phyloP scores from a whole-genome alignment of 2,329 filamentous ascomycete species.

The Cladosporium sp. region DNA sequence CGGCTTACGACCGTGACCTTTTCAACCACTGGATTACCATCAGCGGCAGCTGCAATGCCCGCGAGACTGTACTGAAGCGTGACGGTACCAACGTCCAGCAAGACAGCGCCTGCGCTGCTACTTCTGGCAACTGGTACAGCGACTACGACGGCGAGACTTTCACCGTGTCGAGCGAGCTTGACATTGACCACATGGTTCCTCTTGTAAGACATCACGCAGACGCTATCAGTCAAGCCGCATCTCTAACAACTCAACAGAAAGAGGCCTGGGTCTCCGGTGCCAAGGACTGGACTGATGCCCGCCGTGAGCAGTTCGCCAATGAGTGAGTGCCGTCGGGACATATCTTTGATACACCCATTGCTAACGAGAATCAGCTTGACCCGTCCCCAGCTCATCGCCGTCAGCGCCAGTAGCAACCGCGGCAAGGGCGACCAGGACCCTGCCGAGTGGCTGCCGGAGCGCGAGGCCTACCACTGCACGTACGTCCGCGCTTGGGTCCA shows the following conservation, averaged over 20 bases:
- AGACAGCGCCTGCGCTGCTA: conserved; percentile 55
- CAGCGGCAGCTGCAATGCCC: conserved; percentile 62
- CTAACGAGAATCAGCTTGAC: conserved; percentile 52
- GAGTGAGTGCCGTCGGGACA: conserved; percentile 14
- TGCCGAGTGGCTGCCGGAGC: conserved; percentile 68
- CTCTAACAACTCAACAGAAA: conserved; percentile 1
- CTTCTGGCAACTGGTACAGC: conserved; percentile 61
- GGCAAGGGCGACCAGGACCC: conserved; percentile 67
- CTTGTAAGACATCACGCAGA: conserved; percentile 37
- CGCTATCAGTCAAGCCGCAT: too few relatives aligned
- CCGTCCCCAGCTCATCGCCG: conserved; percentile 70
- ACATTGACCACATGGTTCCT: conserved; percentile 81
- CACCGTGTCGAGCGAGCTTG: conserved; percentile 62
- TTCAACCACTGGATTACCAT: conserved; percentile 69
- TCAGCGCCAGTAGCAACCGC: conserved; percentile 71
- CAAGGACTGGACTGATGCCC: conserved; percentile 60
- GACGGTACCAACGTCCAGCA: conserved; percentile 62
- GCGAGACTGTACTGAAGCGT: conserved; percentile 65
- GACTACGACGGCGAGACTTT: conserved; percentile 70
- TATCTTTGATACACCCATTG: background rate
- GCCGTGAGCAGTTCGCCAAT: conserved; percentile 63
- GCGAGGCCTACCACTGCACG: conserved; percentile 66
- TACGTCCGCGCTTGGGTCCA: conserved; percentile 72
- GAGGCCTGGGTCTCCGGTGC: conserved; percentile 53
- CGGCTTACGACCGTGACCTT: conserved; percentile 56